Evolutionary conservation across 345 rosid genomes (phyloP), one percentile per base, ranked within the genome.

Genomic region (Ailanthus altissimus): DNA sequence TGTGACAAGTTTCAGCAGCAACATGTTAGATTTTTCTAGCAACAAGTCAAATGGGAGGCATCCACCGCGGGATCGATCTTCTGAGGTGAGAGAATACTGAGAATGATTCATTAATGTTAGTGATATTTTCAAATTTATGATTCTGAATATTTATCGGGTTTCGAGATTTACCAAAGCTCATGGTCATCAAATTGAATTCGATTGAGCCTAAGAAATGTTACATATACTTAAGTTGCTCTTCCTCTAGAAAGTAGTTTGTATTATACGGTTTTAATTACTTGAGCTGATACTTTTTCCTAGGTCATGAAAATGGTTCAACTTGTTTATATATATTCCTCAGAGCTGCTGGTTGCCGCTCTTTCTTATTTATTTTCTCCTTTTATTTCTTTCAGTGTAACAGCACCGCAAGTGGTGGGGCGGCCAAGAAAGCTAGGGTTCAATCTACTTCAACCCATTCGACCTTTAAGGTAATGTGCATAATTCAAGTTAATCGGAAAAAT

Each of bases 371-470:
- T 18, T 42, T 20, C 69, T 20, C 49, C 47, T 50, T 50, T 32
- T 74, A 18, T 54, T 42, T 66, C 21, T 80, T 23, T 78, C 46
- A 97, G 99, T 85, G 94, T 83, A 89, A 91, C 83, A 89, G 98
- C 90, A 80, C 77, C 77, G 88, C 83, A 68, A 86, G 78, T 77
- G 97, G 94, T 78, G 98, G 93, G 84, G 82, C 91, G 81, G 78
- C 79, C 50, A 97, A 97, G 93, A 97, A 92, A 85, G 94, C 97
- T 45, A 97, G 90, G 88, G 89, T 88, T 81, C 99, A 92, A 80
- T 86, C 97, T 81, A 86, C 92, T 82, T 83, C 97, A 76, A 82
- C 88, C 79, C 93, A 89, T 73, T 81, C 96, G 67, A 89, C 94
- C 76, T 89, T 94, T 81, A 94, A 93, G 94, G 97, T 90, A 84